phyloP scores from a whole-genome alignment of 306 rosid genomes.

The Neltuma alba region DNA sequence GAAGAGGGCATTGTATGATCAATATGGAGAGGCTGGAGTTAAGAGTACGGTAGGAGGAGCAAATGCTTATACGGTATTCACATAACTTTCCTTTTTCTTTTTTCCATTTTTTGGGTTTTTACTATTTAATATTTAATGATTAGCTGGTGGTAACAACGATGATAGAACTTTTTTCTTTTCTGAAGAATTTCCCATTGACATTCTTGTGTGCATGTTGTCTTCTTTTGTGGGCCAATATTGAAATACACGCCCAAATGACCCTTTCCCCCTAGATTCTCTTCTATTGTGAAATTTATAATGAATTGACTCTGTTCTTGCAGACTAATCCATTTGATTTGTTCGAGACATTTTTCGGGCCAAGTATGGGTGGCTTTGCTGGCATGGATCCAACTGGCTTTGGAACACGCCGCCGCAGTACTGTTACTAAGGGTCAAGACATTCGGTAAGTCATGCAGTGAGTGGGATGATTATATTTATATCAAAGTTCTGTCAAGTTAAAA shows the following conservation, averaged over 20 bases:
- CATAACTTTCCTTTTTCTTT: slow-evolving; percentile 21
- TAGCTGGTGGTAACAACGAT: slow-evolving; percentile 4
- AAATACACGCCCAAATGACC: slow-evolving; percentile 26
- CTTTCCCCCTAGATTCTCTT: slow-evolving; percentile 2
- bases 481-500: neutral
- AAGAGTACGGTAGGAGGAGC: slow-evolving; percentile 94
- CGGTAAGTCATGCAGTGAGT: slow-evolving; percentile 50
- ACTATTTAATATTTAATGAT: slow-evolving; percentile 2
- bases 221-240: slow-evolving; percentile 22
- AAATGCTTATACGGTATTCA: slow-evolving; percentile 85
- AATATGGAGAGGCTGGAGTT: slow-evolving; percentile 96
- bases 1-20: slow-evolving; percentile 94
- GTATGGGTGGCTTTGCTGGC: slow-evolving; percentile 66
- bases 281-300: neutral
- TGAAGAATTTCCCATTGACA: neutral
- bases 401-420: slow-evolving; percentile 67
- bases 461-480: slow-evolving; percentile 19
- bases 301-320: slow-evolving; percentile 45
- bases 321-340: slow-evolving; percentile 81
- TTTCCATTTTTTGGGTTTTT: neutral
- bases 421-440: slow-evolving; percentile 72
- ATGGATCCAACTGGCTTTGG: slow-evolving; percentile 63
- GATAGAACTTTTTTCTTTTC: slow-evolving; percentile 3
- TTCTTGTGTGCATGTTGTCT: neutral
- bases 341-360: slow-evolving; percentile 73